Evolutionary conservation across 441 rosid genomes (phyloP).

Genomic region (Breynia disticha): DNA sequence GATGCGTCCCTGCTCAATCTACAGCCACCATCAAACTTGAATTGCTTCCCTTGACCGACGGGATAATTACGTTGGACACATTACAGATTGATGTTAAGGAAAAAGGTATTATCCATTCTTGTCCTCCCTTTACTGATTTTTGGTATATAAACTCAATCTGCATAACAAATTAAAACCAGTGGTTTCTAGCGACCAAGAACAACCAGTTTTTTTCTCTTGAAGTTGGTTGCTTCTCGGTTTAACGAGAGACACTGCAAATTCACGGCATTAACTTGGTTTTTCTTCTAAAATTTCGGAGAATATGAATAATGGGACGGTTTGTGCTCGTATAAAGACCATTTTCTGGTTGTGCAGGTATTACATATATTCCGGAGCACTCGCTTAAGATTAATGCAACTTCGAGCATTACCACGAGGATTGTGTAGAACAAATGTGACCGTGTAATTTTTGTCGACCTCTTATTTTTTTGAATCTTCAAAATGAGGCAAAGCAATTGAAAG

Average conservation of each 20-base stretch:
- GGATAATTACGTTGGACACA: constrained; percentile 86
- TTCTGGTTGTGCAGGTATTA: constrained; percentile 53
- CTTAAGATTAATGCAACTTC: constrained; percentile 91
- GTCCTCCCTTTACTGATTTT: constrained; percentile 2
- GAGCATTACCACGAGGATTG: constrained; percentile 66
- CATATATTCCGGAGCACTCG: constrained; percentile 80
- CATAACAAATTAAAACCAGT: no score
- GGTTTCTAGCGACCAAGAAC: not conserved
- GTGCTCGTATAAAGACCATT: constrained; percentile 1
- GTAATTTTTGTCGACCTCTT: constrained; percentile 2
- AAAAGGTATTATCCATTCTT: constrained; percentile 50
- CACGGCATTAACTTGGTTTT: not conserved
- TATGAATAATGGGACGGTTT: no score
- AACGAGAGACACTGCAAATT: not conserved
- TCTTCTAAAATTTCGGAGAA: no score
- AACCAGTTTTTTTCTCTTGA: no score
- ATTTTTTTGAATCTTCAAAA: constrained; percentile 8
- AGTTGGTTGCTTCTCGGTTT: no score
- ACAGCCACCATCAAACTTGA: constrained; percentile 87
- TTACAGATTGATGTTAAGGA: constrained; percentile 84
- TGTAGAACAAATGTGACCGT: constrained; percentile 24
- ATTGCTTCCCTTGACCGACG: constrained; percentile 93
- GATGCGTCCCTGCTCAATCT: constrained; percentile 86
- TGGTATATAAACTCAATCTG: not conserved
- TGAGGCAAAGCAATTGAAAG: constrained; percentile 6